phyloP scores from a whole-genome alignment of 345 rosid genomes.

The Citrus australasica region DNA sequence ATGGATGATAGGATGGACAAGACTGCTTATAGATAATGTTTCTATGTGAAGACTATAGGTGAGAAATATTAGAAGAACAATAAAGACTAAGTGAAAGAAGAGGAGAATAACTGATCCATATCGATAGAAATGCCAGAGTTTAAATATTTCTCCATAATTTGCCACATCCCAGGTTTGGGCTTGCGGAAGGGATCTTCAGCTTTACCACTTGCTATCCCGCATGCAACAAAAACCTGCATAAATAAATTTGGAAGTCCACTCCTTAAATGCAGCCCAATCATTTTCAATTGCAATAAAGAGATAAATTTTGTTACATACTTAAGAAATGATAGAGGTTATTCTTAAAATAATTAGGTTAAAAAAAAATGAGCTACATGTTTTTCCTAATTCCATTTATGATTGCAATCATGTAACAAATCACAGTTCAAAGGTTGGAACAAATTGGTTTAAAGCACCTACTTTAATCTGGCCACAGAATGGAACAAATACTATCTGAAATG shows the following conservation, averaged over 20 bases:
- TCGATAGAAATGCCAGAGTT: slow-evolving; percentile 80
- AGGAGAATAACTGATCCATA: slow-evolving; percentile 61
- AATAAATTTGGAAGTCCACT: not conserved
- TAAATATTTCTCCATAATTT: slow-evolving; percentile 71
- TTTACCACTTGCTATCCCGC: slow-evolving; percentile 50
- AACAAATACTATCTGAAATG: not conserved
- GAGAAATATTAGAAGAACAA: not conserved
- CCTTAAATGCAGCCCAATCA: not conserved
- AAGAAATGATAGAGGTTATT: not conserved
- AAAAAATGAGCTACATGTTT: not conserved
- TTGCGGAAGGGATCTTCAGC: slow-evolving; percentile 74
- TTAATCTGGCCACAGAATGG: not conserved
- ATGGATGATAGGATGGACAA: not conserved
- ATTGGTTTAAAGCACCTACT: too few species aligned
- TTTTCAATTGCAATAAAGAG: not conserved
- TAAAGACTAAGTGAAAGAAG: slow-evolving; percentile 14
- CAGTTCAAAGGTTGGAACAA: not conserved
- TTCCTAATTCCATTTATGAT: not conserved
- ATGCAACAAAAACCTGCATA: slow-evolving; percentile 82
- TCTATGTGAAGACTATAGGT: not conserved
- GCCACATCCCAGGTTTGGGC: slow-evolving; percentile 94
- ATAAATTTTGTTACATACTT: not conserved
- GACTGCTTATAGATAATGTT: not conserved
- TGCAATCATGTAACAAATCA: not conserved
- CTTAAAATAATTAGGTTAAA: not conserved